phyloP scores from a whole-genome alignment of 768 basidiomycete genomes.

The Amanita jacksonii region DNA sequence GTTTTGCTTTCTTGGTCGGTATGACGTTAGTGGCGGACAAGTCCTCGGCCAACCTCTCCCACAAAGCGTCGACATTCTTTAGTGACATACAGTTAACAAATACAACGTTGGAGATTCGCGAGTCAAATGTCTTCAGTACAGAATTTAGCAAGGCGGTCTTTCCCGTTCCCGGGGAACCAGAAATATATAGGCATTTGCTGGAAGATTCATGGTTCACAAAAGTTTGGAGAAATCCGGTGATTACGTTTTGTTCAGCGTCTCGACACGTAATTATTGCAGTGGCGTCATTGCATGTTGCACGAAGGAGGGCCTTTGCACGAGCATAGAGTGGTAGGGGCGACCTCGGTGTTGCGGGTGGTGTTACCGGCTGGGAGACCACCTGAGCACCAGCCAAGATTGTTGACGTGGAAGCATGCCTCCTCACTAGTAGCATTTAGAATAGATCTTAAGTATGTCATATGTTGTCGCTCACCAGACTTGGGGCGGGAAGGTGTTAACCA shows the following conservation, averaged over 20 bases:
- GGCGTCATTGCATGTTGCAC: conserved; percentile 54
- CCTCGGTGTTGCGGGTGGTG: conserved; percentile 52
- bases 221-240: conserved; percentile 49
- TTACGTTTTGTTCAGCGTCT: conserved; percentile 46
- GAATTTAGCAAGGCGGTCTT: conserved; percentile 81
- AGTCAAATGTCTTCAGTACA: conserved; percentile 36
- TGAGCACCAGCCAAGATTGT: conserved; percentile 32
- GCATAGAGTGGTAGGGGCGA: conserved; percentile 39
- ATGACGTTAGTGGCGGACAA: conserved; percentile 20
- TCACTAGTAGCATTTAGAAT: conserved; percentile 22
- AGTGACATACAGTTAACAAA: conserved; percentile 79
- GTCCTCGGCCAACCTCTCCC: conserved; percentile 55
- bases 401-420: conserved; percentile 40
- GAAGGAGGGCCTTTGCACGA: conserved; percentile 61
- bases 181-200: conserved; percentile 66
- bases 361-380: conserved; percentile 33
- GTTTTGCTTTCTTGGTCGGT: conserved; percentile 25
- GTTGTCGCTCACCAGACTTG: conserved; percentile 32
- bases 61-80: conserved; percentile 54
- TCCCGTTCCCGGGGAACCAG: conserved; percentile 88
- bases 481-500: conserved; percentile 31
- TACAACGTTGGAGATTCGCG: conserved; percentile 34
- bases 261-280: conserved; percentile 56
- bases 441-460: conserved; percentile 8
- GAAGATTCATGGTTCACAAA: conserved; percentile 31